phyloP scores from a whole-genome alignment of 257 asterid genomes.

The Solanum sejunctum region DNA sequence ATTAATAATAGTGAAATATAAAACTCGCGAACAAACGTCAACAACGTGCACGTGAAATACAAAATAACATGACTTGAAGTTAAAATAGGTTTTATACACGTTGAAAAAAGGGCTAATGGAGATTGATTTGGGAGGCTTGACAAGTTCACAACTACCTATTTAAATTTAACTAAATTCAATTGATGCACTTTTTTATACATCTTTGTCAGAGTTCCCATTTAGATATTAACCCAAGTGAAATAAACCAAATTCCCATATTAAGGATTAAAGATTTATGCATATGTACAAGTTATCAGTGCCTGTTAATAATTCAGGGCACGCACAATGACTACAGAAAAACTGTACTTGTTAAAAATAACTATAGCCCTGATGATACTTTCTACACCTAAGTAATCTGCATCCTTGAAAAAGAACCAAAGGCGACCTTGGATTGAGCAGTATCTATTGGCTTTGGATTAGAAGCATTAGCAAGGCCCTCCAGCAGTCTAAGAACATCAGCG shows the following conservation, averaged over 20 bases:
- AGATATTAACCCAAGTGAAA: not conserved
- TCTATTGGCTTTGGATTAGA: constrained; percentile 49
- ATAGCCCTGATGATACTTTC: constrained; percentile 3
- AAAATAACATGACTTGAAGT: not conserved
- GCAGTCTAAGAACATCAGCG: constrained; percentile 56
- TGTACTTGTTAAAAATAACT: not conserved
- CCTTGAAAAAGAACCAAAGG: constrained; percentile 25
- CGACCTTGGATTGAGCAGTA: constrained; percentile 36
- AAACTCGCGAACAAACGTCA: not conserved
- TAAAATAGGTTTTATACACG: not conserved
- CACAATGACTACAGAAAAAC: constrained; percentile 15
- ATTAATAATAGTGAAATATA: too few species aligned
- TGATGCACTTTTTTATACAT: not conserved
- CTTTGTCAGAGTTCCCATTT: not conserved
- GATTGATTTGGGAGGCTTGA: not conserved
- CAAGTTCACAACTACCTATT: not conserved
- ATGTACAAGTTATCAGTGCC: constrained; percentile 42
- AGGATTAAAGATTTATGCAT: constrained; percentile 8
- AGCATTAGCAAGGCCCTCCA: constrained; percentile 50
- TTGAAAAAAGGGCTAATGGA: too few species aligned
- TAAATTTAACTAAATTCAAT: not conserved
- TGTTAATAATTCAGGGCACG: constrained; percentile 13
- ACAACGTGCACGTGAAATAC: not conserved
- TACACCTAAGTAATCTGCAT: not conserved
- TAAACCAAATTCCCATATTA: constrained; percentile 1